Evolutionary conservation across 208 protist species (phyloP), one percentile per base, ranked within the genome.

Genomic region (Wallacemonas sp.): DNA sequence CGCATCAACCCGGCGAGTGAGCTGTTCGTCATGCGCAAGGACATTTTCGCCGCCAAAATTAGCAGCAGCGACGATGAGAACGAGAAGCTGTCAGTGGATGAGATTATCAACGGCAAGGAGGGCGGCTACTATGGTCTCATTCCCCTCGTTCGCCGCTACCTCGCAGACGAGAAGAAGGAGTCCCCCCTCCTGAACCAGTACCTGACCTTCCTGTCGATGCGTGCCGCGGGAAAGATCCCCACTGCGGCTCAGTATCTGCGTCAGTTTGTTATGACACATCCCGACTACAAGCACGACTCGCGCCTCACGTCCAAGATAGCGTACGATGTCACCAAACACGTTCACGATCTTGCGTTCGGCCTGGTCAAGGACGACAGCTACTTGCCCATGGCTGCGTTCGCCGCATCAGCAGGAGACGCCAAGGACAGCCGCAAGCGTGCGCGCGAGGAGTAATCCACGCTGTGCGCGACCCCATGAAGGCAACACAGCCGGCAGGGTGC

Each of bases 231-330:
- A n/a, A 55, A 90, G 55, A 87, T 99, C 34, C 77, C 90, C 16
- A 99, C 98, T 1, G 76, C 88, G 4, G 98, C 98, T 24, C 73
- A 84, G 57, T 99, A 94, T 75, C 85, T 98, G 32, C 88, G 98
- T 27, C 60, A 96, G 12, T 98, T 97, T 80, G 94, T 99, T 6
- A 55, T 76, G 29, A 55, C 78, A 46, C 98, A 99, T 72, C 86
- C 94, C 14, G 85, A 87, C 29, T 99, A 99, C 77, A 84, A 95
- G 36, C 70, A 98, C 11, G 98, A 99, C 86, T 98, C 96, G 0
- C 79, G 96, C 9, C 81, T 99, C 24, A 92, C 77, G 5, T 71
- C 92, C 29, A 62, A 76, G 12, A 98, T 99, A 58, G 85, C 85
- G 33, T 81, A 89, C 57, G 97, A 99, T 77, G 55, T 97, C 19